Percentiles rank a stretch among this genome's conserved stretches.
phyloP scores from a whole-genome alignment of 2,329 filamentous ascomycete species.

The Monilinia laxa region DNA sequence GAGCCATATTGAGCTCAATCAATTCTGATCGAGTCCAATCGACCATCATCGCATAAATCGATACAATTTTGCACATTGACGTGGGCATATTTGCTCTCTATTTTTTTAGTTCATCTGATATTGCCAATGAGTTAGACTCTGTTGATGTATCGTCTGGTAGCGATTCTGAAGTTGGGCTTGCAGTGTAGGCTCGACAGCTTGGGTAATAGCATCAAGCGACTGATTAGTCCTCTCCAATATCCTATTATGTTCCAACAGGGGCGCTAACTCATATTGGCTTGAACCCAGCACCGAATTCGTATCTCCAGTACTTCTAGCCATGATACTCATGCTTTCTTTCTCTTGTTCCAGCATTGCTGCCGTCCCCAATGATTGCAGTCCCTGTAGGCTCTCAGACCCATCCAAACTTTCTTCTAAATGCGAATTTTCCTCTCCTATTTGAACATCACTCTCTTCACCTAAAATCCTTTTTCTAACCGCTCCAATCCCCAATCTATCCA shows the following conservation, averaged over 20 bases:
- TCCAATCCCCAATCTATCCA: slow-evolving; percentile 15
- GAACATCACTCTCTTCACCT: slow-evolving; percentile 20
- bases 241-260: not conserved
- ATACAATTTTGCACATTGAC: not conserved
- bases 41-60: not conserved
- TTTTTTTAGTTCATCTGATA: not conserved
- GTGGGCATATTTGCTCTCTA: not conserved
- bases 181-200: not conserved
- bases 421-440: slow-evolving; percentile 21
- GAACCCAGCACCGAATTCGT: not conserved
- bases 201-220: not conserved
- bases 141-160: not conserved
- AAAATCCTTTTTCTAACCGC: slow-evolving; percentile 17
- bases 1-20: not conserved
- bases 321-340: not conserved
- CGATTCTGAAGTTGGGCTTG: not conserved
- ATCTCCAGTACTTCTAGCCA: not conserved
- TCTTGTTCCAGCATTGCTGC: not conserved
- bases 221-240: not conserved
- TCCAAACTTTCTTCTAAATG: slow-evolving; percentile 16
- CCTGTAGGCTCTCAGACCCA: not conserved
- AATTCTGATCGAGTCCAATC: not conserved
- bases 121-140: not conserved
- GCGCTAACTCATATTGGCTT: not conserved
- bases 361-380: not conserved